Conservation (phyloP, 2,329 filamentous ascomycete genomes). For the Hypoxylon sp. region DNA sequence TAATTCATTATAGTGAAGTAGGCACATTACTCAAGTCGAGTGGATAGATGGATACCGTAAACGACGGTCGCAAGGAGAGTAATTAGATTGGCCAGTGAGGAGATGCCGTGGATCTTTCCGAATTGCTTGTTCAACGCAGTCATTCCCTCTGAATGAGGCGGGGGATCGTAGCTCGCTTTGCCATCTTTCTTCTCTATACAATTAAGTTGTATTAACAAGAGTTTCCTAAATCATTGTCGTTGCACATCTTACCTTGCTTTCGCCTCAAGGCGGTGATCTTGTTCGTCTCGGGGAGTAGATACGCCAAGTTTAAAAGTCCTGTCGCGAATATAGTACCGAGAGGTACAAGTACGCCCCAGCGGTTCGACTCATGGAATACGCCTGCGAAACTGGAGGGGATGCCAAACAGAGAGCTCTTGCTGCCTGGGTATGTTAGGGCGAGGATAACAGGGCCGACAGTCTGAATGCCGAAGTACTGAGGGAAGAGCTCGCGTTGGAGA, state of each 20-base stretch:
- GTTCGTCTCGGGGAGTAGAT: slow-evolving; percentile 82
- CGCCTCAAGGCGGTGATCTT: slow-evolving; percentile 81
- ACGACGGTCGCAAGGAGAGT: slow-evolving; percentile 78
- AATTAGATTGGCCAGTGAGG: slow-evolving; percentile 82
- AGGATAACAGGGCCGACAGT: slow-evolving; percentile 79
- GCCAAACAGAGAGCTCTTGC: slow-evolving; percentile 52
- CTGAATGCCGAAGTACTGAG: slow-evolving; percentile 90
- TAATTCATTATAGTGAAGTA: slow-evolving; percentile 19
- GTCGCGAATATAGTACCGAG: slow-evolving; percentile 79
- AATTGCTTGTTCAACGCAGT: slow-evolving; percentile 83
- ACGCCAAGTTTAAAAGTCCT: slow-evolving; percentile 77
- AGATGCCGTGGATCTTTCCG: slow-evolving; percentile 83
- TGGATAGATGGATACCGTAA: slow-evolving; percentile 83
- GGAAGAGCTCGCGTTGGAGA: slow-evolving; percentile 86
- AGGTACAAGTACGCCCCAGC: slow-evolving; percentile 76
- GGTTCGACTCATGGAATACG: slow-evolving; percentile 72
- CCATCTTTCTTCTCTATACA: slow-evolving; percentile 83
- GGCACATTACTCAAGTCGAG: slow-evolving; percentile 65
- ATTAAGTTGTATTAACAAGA: slow-evolving; percentile 37
- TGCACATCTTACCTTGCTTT: slow-evolving; percentile 75
- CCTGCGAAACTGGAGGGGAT: slow-evolving; percentile 66
- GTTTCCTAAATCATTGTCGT: background rate
- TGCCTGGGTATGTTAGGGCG: slow-evolving; percentile 84
- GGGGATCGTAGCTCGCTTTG: slow-evolving; percentile 85
- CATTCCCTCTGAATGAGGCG: slow-evolving; percentile 90